A percentile compares a stretch with the other conserved stretches of the same genome.
Evolutionary conservation across 345 rosid species (phyloP).

Genomic region (Euclidium syriacum): DNA sequence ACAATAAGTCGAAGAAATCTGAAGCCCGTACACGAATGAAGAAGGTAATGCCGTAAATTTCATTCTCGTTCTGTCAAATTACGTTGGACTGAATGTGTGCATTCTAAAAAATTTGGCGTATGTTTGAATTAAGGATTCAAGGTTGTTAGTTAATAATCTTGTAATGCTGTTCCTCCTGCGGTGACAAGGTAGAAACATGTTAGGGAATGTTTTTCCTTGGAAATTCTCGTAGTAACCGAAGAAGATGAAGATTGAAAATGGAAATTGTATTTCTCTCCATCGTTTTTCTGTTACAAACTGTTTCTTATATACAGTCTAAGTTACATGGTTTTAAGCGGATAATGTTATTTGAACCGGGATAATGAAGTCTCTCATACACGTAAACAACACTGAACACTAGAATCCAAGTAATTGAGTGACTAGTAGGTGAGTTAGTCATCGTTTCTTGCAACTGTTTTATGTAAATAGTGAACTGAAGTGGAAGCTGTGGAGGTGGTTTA

Average conservation of each 20-base stretch:
- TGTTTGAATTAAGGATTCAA: background rate
- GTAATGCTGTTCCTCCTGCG: background rate
- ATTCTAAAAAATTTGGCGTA: background rate
- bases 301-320: too few species aligned
- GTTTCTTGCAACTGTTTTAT: background rate
- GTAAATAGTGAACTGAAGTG: background rate
- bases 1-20: conserved; percentile 81
- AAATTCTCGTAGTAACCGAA: background rate
- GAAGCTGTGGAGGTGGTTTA: background rate
- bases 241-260: too few species aligned
- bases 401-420: background rate
- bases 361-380: too few species aligned
- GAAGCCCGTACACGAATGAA: conserved; percentile 89
- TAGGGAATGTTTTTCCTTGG: background rate
- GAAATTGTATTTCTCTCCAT: too few species aligned
- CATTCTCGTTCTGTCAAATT: background rate
- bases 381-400: background rate
- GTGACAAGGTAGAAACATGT: background rate
- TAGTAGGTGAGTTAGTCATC: background rate
- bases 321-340: too few species aligned
- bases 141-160: background rate
- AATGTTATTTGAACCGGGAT: too few species aligned
- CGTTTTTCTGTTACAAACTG: too few species aligned
- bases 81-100: background rate
- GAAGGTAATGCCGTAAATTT: conserved; percentile 47